Percentiles rank a stretch among this genome's conserved stretches.
Evolutionary conservation across 208 protist species (phyloP).

Genomic region (Naegleria fowleri): DNA sequence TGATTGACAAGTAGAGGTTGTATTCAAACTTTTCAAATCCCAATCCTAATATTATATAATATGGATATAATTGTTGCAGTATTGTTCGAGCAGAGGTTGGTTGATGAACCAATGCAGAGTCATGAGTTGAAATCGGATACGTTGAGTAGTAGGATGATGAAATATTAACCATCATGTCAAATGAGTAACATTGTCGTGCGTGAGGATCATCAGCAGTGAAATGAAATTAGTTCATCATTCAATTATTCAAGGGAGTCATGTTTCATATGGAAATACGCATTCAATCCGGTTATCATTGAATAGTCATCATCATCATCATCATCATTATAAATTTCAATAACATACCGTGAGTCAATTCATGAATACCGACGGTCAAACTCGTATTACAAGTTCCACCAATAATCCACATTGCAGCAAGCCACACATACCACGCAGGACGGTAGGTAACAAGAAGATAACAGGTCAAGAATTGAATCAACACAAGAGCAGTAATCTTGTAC

Average conservation of each 20-base stretch:
- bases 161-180: background rate
- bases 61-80: no score
- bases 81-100: no score
- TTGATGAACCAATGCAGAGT: background rate
- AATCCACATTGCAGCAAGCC: constrained; percentile 61
- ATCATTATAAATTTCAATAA: constrained; percentile 23
- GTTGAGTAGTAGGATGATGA: background rate
- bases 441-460: constrained; percentile 49
- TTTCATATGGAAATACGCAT: no score
- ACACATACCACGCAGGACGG: constrained; percentile 49
- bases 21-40: constrained; percentile 56
- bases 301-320: no score
- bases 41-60: background rate
- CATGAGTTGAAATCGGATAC: background rate
- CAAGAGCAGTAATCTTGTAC: constrained; percentile 38
- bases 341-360: constrained; percentile 80
- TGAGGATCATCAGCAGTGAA: constrained; percentile 76
- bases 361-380: constrained; percentile 71
- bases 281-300: no score
- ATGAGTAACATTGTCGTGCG: constrained; percentile 61
- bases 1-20: constrained; percentile 69
- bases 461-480: constrained; percentile 61
- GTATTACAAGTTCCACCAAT: constrained; percentile 72
- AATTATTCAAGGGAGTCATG: no score
- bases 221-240: constrained; percentile 31